Evolutionary conservation across 768 basidiomycete genomes (phyloP).

Genomic region (Tylopilus rubrobrunneus): DNA sequence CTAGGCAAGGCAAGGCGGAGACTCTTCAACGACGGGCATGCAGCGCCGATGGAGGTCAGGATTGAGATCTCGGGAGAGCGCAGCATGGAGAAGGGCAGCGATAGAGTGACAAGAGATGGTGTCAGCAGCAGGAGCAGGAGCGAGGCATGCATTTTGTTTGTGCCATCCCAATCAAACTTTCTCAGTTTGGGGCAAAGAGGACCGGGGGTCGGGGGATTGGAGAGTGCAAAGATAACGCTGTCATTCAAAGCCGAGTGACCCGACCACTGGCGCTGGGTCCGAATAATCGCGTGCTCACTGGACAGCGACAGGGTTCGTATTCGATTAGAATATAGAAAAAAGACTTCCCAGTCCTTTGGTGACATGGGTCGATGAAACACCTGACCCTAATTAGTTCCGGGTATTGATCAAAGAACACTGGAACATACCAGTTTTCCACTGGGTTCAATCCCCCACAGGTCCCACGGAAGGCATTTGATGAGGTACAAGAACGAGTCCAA

Average conservation of each 20-base stretch:
- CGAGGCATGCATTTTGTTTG: constrained; percentile 13
- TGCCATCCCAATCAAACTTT: constrained; percentile 17
- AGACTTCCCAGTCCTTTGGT: constrained; percentile 23
- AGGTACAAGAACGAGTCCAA: constrained; percentile 5
- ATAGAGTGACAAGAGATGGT: constrained; percentile 18
- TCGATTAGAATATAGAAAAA: constrained; percentile 18
- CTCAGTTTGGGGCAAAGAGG: constrained; percentile 22
- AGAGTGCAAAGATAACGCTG: constrained; percentile 25
- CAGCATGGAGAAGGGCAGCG: constrained; percentile 6
- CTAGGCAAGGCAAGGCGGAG: constrained; percentile 6
- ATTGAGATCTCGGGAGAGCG: constrained; percentile 7
- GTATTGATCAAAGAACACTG: not conserved
- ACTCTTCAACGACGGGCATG: constrained; percentile 18
- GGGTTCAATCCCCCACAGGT: constrained; percentile 23
- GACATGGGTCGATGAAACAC: constrained; percentile 24
- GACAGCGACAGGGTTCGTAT: constrained; percentile 12
- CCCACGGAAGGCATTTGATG: constrained; percentile 25
- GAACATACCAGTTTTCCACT: constrained; percentile 11
- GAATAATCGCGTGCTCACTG: not conserved
- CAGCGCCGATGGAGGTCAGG: constrained; percentile 8
- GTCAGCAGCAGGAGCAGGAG: constrained; percentile 22
- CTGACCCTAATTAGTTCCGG: constrained; percentile 15
- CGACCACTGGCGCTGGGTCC: not conserved
- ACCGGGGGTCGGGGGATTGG: constrained; percentile 17
- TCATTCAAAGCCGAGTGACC: constrained; percentile 8